Conservation (phyloP, 2,329 filamentous ascomycete species). For the Whalleya microplaca region DNA sequence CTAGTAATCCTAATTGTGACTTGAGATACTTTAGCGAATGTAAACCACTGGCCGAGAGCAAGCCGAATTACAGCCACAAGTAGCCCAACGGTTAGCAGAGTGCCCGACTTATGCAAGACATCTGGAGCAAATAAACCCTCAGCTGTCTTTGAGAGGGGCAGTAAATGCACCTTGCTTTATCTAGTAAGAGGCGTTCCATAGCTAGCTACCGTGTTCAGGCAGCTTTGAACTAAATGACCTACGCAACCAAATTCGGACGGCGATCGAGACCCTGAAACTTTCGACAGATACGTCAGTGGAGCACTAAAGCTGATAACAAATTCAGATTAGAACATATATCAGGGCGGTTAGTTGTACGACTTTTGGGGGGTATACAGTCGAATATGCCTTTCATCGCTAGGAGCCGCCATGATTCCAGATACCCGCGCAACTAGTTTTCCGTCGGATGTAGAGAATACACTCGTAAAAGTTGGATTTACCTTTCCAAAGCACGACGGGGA, state of each 20-base stretch:
- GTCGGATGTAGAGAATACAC: too few species aligned
- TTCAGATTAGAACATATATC: neutral
- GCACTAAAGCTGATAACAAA: neutral
- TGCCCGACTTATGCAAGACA: slow-evolving; percentile 13
- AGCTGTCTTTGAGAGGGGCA: neutral
- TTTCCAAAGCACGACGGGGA: slow-evolving; percentile 4
- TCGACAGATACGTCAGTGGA: neutral
- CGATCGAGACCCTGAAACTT: neutral
- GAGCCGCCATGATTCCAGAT: neutral
- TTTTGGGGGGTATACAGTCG: neutral
- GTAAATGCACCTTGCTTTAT: neutral
- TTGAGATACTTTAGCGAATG: slow-evolving; percentile 3
- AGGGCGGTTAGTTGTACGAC: neutral
- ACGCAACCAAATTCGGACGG: neutral
- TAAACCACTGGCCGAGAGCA: slow-evolving; percentile 11
- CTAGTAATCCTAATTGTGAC: slow-evolving; percentile 9
- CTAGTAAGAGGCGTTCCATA: neutral
- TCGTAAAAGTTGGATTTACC: neutral
- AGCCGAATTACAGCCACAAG: slow-evolving; percentile 23
- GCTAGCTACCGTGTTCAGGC: neutral
- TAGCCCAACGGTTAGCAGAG: slow-evolving; percentile 4
- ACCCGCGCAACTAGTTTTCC: neutral
- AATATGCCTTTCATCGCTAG: neutral
- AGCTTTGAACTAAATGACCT: neutral
- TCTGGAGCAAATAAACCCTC: neutral